phyloP scores from a whole-genome alignment of 306 rosid genomes.

The Dalbergia cochinchinensis region DNA sequence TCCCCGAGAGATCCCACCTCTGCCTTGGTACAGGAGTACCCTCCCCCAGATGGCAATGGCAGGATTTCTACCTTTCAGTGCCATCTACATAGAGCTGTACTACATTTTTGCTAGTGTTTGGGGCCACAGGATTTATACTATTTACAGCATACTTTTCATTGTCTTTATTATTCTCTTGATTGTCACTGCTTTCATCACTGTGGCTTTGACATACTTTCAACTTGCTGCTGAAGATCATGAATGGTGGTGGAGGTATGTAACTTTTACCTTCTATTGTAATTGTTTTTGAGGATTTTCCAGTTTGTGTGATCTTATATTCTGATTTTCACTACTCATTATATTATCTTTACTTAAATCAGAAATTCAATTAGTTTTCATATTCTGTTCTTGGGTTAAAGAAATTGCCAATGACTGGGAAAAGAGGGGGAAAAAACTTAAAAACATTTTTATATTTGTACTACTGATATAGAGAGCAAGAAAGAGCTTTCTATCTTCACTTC shows the following conservation, averaged over 20 bases:
- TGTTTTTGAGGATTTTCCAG: not conserved
- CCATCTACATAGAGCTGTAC: constrained; percentile 96
- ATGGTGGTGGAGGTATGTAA: constrained; percentile 98
- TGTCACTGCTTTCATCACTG: constrained; percentile 98
- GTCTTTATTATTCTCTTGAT: constrained; percentile 93
- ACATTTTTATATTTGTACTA: constrained; percentile 25
- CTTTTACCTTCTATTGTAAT: not conserved
- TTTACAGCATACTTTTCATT: constrained; percentile 94
- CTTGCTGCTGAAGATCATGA: constrained; percentile 99
- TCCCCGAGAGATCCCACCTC: constrained; percentile 90
- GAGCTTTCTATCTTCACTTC: constrained; percentile 1
- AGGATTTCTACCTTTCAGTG: constrained; percentile 98
- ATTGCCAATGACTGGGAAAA: constrained; percentile 15
- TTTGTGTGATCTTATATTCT: not conserved
- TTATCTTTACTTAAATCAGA: constrained; percentile 1
- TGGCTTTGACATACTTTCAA: constrained; percentile 98
- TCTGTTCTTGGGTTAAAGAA: constrained; percentile 25
- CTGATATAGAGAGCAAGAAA: constrained; percentile 5
- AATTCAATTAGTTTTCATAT: constrained; percentile 24
- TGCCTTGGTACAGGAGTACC: constrained; percentile 93
- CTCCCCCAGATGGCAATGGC: constrained; percentile 99
- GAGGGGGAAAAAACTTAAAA: not conserved
- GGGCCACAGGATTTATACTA: constrained; percentile 98
- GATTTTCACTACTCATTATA: constrained; percentile 14
- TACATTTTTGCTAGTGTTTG: constrained; percentile 98